Evolutionary conservation across 1,139 yeast species (phyloP).

Genomic region (Zygosaccharomyces sapae): DNA sequence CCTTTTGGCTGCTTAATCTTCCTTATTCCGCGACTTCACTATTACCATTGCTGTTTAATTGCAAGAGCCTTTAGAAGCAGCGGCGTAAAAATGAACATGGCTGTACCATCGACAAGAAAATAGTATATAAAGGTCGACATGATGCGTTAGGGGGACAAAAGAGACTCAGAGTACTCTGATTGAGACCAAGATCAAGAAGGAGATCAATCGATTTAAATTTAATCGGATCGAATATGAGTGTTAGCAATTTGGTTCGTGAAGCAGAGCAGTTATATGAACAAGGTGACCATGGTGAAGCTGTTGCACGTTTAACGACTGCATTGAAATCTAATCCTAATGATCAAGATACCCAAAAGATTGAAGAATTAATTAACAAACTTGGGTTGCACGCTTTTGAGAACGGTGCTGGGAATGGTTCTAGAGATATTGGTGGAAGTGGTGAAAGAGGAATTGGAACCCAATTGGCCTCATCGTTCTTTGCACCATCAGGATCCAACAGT

Average conservation of each 20-base stretch:
- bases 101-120: not conserved
- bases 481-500: conserved; percentile 26
- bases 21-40: not conserved
- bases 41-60: not conserved
- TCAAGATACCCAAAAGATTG: conserved; percentile 27
- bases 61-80: not conserved
- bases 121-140: not conserved
- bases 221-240: conserved; percentile 12
- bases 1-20: conserved; percentile 1
- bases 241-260: conserved; percentile 20
- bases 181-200: not conserved
- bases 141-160: not conserved
- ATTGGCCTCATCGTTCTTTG: conserved; percentile 23
- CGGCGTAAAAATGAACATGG: not conserved
- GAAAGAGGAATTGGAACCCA: conserved; percentile 11
- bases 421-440: conserved; percentile 25
- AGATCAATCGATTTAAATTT: not conserved
- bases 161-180: not conserved
- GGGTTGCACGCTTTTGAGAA: conserved; percentile 24
- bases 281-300: conserved; percentile 31
- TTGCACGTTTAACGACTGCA: conserved; percentile 29
- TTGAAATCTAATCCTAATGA: conserved; percentile 27
- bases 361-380: conserved; percentile 23
- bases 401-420: conserved; percentile 16
- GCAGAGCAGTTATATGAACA: conserved; percentile 26